Evolutionary conservation across 2,329 filamentous ascomycete genomes (phyloP).

Genomic region (Aspergillus sp.): DNA sequence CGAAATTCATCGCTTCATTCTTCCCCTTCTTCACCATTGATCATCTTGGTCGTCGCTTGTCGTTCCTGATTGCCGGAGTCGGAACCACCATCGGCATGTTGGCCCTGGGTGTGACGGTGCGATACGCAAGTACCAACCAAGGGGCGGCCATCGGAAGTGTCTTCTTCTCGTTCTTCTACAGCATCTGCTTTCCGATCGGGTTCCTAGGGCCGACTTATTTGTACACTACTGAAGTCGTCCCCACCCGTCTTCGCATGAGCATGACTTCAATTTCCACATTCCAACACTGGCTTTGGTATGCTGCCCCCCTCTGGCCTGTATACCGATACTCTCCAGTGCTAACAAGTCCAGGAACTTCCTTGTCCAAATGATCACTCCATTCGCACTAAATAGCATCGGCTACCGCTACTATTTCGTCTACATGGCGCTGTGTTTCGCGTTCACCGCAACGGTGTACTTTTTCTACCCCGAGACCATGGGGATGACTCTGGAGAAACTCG

Average conservation of each 20-base stretch:
- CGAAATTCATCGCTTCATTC: slow-evolving; percentile 10
- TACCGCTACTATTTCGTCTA: slow-evolving; percentile 18
- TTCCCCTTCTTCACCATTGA: neutral
- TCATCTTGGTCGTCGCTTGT: neutral
- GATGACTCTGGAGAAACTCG: too few species aligned
- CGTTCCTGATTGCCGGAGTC: neutral
- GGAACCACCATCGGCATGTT: neutral
- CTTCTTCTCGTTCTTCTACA: neutral
- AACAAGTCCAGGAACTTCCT: neutral
- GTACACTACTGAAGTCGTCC: neutral
- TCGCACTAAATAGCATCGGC: slow-evolving; percentile 15
- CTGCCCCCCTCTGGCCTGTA: too few species aligned
- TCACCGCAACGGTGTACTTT: slow-evolving; percentile 49
- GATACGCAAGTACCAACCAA: too few species aligned
- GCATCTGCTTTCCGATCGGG: neutral
- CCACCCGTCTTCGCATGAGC: neutral
- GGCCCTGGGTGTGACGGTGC: neutral
- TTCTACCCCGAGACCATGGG: slow-evolving; percentile 53
- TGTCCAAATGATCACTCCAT: slow-evolving; percentile 3
- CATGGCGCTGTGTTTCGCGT: slow-evolving; percentile 5
- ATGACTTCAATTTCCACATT: neutral
- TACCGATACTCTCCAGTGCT: too few species aligned
- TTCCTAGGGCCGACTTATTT: neutral
- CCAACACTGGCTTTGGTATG: neutral
- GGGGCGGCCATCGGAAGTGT: too few species aligned